Percentiles rank a stretch among this genome's conserved stretches.
phyloP scores from a whole-genome alignment of 164 flowering plant species.

The Tetracentron sinense region DNA sequence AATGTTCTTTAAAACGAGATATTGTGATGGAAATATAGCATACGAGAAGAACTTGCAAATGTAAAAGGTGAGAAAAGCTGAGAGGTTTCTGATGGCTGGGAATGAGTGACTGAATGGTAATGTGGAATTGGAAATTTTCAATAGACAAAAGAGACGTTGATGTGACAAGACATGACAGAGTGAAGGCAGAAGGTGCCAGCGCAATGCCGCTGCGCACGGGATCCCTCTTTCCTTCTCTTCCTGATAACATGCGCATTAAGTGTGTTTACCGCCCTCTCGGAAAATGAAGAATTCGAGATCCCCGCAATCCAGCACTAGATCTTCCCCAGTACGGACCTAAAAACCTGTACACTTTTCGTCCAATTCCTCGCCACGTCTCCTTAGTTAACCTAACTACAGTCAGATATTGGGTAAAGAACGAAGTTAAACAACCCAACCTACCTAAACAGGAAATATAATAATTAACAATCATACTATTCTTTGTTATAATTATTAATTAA shows the following conservation, averaged over 20 bases:
- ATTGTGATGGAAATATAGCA: too few relatives aligned
- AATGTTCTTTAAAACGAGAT: too few relatives aligned
- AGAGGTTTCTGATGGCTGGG: background rate
- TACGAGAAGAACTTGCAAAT: too few relatives aligned
- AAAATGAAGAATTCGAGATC: too few relatives aligned
- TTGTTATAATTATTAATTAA: too few relatives aligned
- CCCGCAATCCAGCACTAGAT: background rate
- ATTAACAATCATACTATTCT: too few relatives aligned
- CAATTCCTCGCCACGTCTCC: background rate
- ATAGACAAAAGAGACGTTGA: conserved; percentile 18
- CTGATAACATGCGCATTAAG: background rate
- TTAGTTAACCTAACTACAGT: too few relatives aligned
- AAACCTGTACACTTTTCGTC: background rate
- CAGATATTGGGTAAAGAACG: background rate
- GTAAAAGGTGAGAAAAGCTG: background rate
- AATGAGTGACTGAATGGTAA: background rate
- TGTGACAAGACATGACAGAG: background rate
- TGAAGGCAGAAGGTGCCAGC: background rate
- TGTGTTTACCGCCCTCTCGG: background rate
- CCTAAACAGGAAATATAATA: background rate
- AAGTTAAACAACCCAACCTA: background rate
- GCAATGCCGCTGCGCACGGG: background rate
- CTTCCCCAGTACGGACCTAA: background rate
- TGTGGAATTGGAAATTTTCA: background rate
- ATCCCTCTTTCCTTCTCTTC: background rate